Evolutionary conservation across 805 yeast species (phyloP).

Genomic region (Nematodospora valgi): DNA sequence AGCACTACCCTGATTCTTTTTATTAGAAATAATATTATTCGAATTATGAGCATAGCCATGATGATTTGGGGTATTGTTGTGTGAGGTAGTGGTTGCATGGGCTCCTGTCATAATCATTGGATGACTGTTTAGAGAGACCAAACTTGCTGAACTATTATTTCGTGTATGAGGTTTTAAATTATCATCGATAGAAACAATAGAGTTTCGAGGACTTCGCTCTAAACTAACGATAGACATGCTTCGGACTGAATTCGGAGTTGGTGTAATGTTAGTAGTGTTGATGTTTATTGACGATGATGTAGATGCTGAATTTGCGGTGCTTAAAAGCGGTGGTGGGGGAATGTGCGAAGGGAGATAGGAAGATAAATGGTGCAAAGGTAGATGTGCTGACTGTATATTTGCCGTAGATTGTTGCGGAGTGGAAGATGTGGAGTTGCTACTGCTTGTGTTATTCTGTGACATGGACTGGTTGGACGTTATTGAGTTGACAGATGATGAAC

Average conservation of each 20-base stretch:
- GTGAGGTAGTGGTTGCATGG: neutral
- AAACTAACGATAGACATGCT: conserved; percentile 36
- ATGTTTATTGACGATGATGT: neutral
- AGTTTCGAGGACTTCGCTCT: conserved; percentile 36
- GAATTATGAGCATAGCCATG: neutral
- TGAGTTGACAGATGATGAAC: conserved; percentile 34
- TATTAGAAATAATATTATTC: too few species aligned
- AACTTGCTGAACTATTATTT: conserved; percentile 29
- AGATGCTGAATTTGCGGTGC: neutral
- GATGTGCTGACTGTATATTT: too few species aligned
- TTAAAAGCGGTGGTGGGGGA: neutral
- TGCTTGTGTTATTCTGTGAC: neutral
- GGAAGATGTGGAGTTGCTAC: neutral
- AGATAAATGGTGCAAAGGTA: conserved; percentile 1
- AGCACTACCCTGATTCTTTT: conserved; percentile 15
- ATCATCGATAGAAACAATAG: conserved; percentile 39
- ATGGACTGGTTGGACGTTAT: conserved; percentile 19
- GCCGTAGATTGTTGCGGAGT: conserved; percentile 1
- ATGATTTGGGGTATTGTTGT: neutral
- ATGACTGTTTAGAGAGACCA: conserved; percentile 9
- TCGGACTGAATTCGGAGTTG: conserved; percentile 21
- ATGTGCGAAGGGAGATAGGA: neutral
- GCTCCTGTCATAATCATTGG: too few species aligned
- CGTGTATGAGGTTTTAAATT: conserved; percentile 24
- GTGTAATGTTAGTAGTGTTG: conserved; percentile 1